Base-by-base conservation (phyloP, 208 protist species). In the Trypanosoma platydactyli region DNA sequence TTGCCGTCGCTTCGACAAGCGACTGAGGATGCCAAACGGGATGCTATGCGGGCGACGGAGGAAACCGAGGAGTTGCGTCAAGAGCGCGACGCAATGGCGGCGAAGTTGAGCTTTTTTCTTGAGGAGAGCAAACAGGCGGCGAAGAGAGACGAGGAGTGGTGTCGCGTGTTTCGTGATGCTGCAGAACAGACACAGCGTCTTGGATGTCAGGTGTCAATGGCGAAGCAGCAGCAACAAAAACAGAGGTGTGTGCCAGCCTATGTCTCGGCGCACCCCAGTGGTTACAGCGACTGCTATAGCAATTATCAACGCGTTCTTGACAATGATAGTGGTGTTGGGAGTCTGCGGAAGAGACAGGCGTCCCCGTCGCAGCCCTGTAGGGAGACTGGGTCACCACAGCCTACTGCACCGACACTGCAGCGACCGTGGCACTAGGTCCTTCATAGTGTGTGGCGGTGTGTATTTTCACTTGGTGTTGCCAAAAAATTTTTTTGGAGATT, bases 51-150 rank as follows among this genome's bases (percentile, higher is more conserved):
- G 51, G 81, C 83, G 42, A 64, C 68, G 42, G 81, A 88, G 68
- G 88, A 90, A 63, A 84, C 77, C 13, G 77, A 79, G 67, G 33
- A 64, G 41, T 77, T 94, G 54, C 83, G 83, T 0, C 61, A 78
- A 11, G 85, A 94, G 68, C 73, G 80, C 22, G 85, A 94, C 50
- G 79, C 71, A 33, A 81, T 94, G 64, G 70, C 88, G 24, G 77
- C 73, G 24, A 76, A 83, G 62, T 67, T 94, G 3, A 79, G 91
- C 40, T 65, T 72, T 29, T 87, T 91, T 35, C 71, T 94, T n/a
- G 77, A 84, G 29, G 77, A 83, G 33, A 83, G 78, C 41, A 78
- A 77, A 58, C 56, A 50, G 27, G 80, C 86, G 25, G 55, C 84
- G 33, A 56, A 51, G 24, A 77, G 76, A 49, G 83, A 86, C 54